These are phyloP conservation scores for Microcyclospora pomicola DNA, from an alignment of 2,329 filamentous ascomycete species.

Conservation along the genomic window DNA sequence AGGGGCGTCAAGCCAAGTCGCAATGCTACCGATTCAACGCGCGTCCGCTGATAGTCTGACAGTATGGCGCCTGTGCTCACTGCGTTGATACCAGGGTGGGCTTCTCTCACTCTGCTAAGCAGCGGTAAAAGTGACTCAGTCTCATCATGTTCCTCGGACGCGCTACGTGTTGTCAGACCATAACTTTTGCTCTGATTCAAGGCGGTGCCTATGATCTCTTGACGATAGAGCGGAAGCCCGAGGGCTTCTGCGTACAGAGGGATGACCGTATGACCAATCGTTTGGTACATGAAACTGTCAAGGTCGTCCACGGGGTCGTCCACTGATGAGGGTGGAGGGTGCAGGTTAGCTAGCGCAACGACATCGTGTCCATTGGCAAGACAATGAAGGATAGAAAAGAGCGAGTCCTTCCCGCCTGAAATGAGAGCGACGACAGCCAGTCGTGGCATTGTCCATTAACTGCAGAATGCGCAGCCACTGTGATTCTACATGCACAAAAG, in stretches of 20 bases:
- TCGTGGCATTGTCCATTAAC: conserved; percentile 11
- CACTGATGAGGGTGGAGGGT: conserved; percentile 37
- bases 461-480: too few species aligned
- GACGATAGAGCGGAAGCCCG: conserved; percentile 69
- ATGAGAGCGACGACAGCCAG: conserved; percentile 78
- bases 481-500: too few species aligned
- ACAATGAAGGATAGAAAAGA: conserved; percentile 87
- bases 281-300: conserved; percentile 99
- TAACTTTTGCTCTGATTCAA: conserved; percentile 64
- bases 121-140: conserved; percentile 76
- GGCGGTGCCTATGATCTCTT: conserved; percentile 58
- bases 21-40: conserved; percentile 84
- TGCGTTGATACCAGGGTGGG: conserved; percentile 71
- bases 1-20: conserved; percentile 71
- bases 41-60: conserved; percentile 87
- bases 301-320: conserved; percentile 44
- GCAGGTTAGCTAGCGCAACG: conserved; percentile 78
- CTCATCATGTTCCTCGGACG: conserved; percentile 48
- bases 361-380: conserved; percentile 71
- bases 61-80: conserved; percentile 84
- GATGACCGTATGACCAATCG: conserved; percentile 76
- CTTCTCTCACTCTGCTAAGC: conserved; percentile 49
- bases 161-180: conserved; percentile 13
- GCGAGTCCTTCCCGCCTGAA: conserved; percentile 93
- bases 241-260: conserved; percentile 72